Evolutionary conservation across 768 basidiomycete genomes (phyloP).

Genomic region (Rhodosporidiobolus sp.): DNA sequence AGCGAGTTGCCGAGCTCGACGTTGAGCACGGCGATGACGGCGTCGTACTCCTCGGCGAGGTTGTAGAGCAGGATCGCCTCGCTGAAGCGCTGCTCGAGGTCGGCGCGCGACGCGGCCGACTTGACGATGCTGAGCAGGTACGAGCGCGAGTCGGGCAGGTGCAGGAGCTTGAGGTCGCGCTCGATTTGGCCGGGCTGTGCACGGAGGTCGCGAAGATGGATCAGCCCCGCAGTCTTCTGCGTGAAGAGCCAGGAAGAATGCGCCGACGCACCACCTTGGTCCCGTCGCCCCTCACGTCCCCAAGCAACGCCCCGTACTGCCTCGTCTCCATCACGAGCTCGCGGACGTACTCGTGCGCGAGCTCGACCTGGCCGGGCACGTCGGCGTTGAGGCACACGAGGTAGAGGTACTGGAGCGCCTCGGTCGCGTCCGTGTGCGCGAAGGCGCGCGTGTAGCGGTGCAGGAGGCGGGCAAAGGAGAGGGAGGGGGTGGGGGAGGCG

Average conservation of each 20-base stretch:
- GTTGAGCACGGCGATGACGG: constrained; percentile 82
- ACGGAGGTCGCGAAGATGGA: no score
- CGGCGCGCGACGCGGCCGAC: constrained; percentile 74
- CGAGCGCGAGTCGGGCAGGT: constrained; percentile 61
- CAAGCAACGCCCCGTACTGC: constrained; percentile 85
- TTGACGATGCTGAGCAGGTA: constrained; percentile 80
- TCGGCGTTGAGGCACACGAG: constrained; percentile 75
- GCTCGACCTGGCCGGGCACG: constrained; percentile 69
- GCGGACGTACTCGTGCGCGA: constrained; percentile 50
- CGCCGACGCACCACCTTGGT: constrained; percentile 70
- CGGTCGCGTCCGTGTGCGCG: constrained; percentile 85
- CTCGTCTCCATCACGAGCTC: constrained; percentile 51
- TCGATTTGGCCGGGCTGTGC: constrained; percentile 79
- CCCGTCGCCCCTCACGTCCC: constrained; percentile 85
- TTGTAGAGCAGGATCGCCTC: constrained; percentile 96
- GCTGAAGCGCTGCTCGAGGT: constrained; percentile 74
- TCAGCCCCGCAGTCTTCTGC: background rate
- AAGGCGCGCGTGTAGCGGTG: constrained; percentile 93
- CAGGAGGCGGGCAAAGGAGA: constrained; percentile 67
- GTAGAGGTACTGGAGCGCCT: constrained; percentile 92
- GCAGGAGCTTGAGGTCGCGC: constrained; percentile 71
- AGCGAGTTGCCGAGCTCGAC: constrained; percentile 81
- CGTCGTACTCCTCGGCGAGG: constrained; percentile 82
- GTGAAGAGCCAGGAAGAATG: background rate
- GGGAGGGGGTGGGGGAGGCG: constrained; percentile 48